These are phyloP conservation scores for Wickerhamomyces sp. DNA, from an alignment of 1,139 yeast species.

Conservation along the genomic window DNA sequence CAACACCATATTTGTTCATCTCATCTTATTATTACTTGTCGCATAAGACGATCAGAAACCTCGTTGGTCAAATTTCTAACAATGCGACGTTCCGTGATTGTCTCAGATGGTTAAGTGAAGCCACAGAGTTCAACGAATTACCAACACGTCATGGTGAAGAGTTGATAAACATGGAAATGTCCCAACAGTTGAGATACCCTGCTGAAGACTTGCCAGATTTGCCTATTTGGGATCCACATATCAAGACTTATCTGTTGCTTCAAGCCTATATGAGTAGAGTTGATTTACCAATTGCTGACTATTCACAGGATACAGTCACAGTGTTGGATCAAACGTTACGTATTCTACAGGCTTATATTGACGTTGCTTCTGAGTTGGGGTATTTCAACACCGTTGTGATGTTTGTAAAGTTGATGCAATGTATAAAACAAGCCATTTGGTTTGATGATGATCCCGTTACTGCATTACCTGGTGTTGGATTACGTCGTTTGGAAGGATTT, in stretches of 20 bases:
- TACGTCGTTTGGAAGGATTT: slow-evolving; percentile 28
- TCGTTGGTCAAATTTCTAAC: slow-evolving; percentile 47
- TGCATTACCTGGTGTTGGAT: slow-evolving; percentile 64
- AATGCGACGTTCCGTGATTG: slow-evolving; percentile 63
- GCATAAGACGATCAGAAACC: slow-evolving; percentile 76
- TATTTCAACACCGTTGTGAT: slow-evolving; percentile 54
- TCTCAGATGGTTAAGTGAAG: slow-evolving; percentile 66
- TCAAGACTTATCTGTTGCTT: slow-evolving; percentile 75
- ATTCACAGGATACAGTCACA: slow-evolving; percentile 88
- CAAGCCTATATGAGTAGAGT: slow-evolving; percentile 85
- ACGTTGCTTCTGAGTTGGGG: slow-evolving; percentile 83
- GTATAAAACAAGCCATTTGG: slow-evolving; percentile 88
- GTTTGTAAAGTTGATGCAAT: slow-evolving; percentile 70
- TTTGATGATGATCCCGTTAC: slow-evolving; percentile 69
- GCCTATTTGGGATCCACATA: slow-evolving; percentile 94
- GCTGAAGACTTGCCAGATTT: slow-evolving; percentile 50
- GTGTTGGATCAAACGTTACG: slow-evolving; percentile 93
- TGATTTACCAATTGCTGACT: slow-evolving; percentile 91
- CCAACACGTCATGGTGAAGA: slow-evolving; percentile 97
- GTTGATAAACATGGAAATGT: slow-evolving; percentile 83
- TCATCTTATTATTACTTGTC: slow-evolving; percentile 92
- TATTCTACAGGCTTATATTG: slow-evolving; percentile 87
- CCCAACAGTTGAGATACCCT: slow-evolving; percentile 72
- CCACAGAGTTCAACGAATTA: slow-evolving; percentile 85
- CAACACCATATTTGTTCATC: slow-evolving; percentile 82